Evolutionary conservation across 2,329 filamentous ascomycete genomes (phyloP).

Genomic region (Monilinia polystroma): DNA sequence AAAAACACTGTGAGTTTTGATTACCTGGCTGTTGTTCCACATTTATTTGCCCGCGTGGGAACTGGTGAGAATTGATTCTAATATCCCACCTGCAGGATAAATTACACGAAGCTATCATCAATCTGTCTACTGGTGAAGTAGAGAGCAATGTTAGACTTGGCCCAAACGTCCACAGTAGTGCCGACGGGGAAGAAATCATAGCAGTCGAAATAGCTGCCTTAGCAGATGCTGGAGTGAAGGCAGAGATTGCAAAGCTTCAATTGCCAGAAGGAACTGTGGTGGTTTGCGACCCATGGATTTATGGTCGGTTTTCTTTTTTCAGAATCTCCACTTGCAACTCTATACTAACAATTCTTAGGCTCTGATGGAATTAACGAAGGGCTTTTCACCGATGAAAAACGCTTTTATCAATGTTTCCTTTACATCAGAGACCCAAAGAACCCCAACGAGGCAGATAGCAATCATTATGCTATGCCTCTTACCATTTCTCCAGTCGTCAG

Average conservation of each 20-base stretch:
- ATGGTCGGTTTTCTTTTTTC: slow-evolving; percentile 44
- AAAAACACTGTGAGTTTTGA: slow-evolving; percentile 53
- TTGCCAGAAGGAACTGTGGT: slow-evolving; percentile 59
- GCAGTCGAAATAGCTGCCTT: slow-evolving; percentile 56
- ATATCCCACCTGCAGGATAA: slow-evolving; percentile 49
- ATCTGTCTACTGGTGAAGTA: slow-evolving; percentile 51
- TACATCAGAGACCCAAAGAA: slow-evolving; percentile 65
- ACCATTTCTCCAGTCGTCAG: slow-evolving; percentile 66
- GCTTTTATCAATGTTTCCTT: slow-evolving; percentile 63
- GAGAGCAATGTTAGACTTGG: slow-evolving; percentile 59
- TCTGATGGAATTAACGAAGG: slow-evolving; percentile 52
- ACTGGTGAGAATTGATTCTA: background rate
- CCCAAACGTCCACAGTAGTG: slow-evolving; percentile 57
- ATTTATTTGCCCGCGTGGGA: background rate
- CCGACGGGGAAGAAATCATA: slow-evolving; percentile 60
- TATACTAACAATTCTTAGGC: slow-evolving; percentile 40
- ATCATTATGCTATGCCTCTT: slow-evolving; percentile 67
- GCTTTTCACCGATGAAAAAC: slow-evolving; percentile 45
- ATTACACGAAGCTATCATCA: slow-evolving; percentile 58
- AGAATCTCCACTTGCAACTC: background rate
- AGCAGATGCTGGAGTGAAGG: slow-evolving; percentile 55
- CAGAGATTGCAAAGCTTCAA: slow-evolving; percentile 60
- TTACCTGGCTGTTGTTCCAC: background rate
- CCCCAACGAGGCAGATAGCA: slow-evolving; percentile 58
- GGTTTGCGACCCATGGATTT: slow-evolving; percentile 64